phyloP scores from a whole-genome alignment of 169 alveolate species.

The Toxoplasma gondii region DNA sequence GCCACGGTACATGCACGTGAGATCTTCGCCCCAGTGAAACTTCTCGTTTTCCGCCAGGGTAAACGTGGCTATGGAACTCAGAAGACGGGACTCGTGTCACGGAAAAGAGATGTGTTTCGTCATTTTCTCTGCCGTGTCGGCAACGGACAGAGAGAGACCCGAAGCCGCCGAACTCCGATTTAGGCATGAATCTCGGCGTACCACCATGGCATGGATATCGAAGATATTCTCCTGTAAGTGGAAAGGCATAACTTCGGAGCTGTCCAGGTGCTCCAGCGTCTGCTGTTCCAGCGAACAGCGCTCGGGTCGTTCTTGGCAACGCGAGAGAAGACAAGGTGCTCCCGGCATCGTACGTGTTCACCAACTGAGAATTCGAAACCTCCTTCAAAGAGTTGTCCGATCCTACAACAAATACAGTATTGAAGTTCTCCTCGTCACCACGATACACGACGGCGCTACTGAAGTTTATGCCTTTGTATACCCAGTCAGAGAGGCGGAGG shows the following conservation, averaged over 20 bases:
- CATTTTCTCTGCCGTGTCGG: no score
- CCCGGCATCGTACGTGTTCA: conserved; percentile 36
- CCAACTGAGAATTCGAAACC: conserved; percentile 57
- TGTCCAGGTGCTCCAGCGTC: conserved; percentile 85
- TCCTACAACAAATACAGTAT: conserved; percentile 74
- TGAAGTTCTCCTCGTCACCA: neutral
- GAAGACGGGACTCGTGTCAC: no score
- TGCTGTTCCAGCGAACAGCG: conserved; percentile 75
- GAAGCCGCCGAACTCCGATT: no score
- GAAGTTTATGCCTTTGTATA: conserved; percentile 47
- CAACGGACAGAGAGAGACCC: no score
- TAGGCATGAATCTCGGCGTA: neutral
- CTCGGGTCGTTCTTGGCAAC: neutral
- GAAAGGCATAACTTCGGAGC: conserved; percentile 78
- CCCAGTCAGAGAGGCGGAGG: conserved; percentile 46
- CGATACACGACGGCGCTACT: neutral
- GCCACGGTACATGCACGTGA: no score
- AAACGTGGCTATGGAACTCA: no score
- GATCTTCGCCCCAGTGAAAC: no score
- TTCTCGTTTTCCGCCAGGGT: no score
- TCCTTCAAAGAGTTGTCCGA: conserved; percentile 77
- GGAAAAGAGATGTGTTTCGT: no score
- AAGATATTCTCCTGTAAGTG: conserved; percentile 79
- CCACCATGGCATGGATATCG: conserved; percentile 87
- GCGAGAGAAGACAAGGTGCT: conserved; percentile 33